Evolutionary conservation across 2,329 filamentous ascomycete species (phyloP).

Genomic region (Aspergillus piperis): DNA sequence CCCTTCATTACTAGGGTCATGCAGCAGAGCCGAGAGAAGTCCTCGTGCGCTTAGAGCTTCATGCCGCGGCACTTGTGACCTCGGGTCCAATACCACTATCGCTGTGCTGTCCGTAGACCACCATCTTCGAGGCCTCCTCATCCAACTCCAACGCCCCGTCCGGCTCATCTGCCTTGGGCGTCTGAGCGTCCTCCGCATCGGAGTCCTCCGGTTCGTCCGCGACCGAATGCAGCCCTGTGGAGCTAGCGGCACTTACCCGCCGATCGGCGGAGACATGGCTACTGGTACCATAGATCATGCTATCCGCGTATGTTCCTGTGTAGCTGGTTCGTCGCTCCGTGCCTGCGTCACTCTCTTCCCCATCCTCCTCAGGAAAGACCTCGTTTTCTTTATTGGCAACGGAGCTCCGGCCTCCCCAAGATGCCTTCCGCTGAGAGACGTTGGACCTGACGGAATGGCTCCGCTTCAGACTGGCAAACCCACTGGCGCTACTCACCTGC

Average conservation of each 20-base stretch:
- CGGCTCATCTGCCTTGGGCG: slow-evolving; percentile 18
- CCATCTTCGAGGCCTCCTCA: slow-evolving; percentile 29
- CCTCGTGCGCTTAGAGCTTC: not conserved
- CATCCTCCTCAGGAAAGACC: slow-evolving; percentile 62
- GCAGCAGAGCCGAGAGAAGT: not conserved
- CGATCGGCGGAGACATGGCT: slow-evolving; percentile 44
- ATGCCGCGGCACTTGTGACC: slow-evolving; percentile 25
- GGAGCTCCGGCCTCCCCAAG: slow-evolving; percentile 61
- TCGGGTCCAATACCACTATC: slow-evolving; percentile 35
- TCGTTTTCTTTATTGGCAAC: slow-evolving; percentile 63
- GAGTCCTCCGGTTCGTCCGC: slow-evolving; percentile 25
- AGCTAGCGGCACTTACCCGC: slow-evolving; percentile 44
- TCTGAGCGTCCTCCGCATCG: slow-evolving; percentile 15
- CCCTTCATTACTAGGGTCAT: slow-evolving; percentile 2
- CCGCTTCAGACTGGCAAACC: slow-evolving; percentile 65
- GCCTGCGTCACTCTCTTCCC: slow-evolving; percentile 53
- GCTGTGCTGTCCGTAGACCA: slow-evolving; percentile 30
- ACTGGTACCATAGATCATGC: slow-evolving; percentile 42
- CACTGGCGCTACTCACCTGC: slow-evolving; percentile 38
- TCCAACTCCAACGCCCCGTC: slow-evolving; percentile 22
- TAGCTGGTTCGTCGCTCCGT: slow-evolving; percentile 49
- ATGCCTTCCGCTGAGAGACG: slow-evolving; percentile 63
- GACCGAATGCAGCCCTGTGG: slow-evolving; percentile 29
- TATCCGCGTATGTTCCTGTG: slow-evolving; percentile 45
- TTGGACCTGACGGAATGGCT: slow-evolving; percentile 76